Evolutionary conservation across 768 basidiomycete genomes (phyloP), one percentile per base, ranked within the genome.

Genomic region (Suillus variegatus): DNA sequence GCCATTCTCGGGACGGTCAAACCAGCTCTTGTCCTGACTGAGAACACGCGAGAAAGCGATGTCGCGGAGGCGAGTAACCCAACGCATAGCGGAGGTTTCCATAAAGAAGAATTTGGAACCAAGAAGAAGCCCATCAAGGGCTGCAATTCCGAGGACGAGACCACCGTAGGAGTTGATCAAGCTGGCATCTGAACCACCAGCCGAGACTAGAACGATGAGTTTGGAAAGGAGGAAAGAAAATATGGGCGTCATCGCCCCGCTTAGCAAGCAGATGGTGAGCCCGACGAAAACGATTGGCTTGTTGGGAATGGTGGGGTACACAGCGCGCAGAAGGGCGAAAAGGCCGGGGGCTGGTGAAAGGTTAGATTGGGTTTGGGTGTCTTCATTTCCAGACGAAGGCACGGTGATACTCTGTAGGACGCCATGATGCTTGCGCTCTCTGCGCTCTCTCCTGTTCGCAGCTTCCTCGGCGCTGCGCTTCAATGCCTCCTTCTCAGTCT

Each of bases 221-320:
- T 84, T 84, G 10, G 94, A 92, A 70, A 97, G 88, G 68, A 95
- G 84, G 81, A 84, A 94, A 2, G 97, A 95, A 83, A 98, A 99
- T 54, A 98, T 65, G 3, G 97, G 97, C 0, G 95, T 97, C 82
- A 92, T 87, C 4, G 92, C 85, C 25, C 97, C 97, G 69, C 88
- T 91, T 62, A 85, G 76, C 49, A 94, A 67, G 64, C 90, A 89
- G n/a, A 85, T 72, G 64, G 88, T 3, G 32, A 97, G 80, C 20
- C 95, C 95, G 61, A 92, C 36, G 73, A 87, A 70, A 65, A 97
- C 76, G 51, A 93, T 67, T 5, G 82, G 81, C 71, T 96, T 97
- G 73, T 84, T 74, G 0, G 95, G 95, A 35, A 97, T 79, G 0
- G 86, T 86, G 3, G 90, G 91, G 73, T 87, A 89, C 66, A 90